Evolutionary conservation across 2,329 filamentous ascomycete genomes (phyloP).

Genomic region (Parascedosporium putredinis): DNA sequence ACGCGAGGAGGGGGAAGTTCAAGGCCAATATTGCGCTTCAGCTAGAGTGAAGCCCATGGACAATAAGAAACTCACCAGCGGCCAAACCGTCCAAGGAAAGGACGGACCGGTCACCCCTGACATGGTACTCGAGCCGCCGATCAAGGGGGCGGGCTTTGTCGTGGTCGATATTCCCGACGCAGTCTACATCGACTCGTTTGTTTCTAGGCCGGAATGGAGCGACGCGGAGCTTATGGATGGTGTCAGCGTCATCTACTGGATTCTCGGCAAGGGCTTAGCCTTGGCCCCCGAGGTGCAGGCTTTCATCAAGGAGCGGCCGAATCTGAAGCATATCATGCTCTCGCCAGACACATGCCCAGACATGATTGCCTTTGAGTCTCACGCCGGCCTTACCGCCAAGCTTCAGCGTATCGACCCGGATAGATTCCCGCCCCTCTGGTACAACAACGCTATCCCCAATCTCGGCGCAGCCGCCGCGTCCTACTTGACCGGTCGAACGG

Average conservation of each 20-base stretch:
- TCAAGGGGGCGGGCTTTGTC: conserved; percentile 63
- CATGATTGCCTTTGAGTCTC: conserved; percentile 58
- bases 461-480: conserved; percentile 12
- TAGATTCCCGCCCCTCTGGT: conserved; percentile 61
- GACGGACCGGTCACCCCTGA: conserved; percentile 70
- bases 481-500: conserved; percentile 31
- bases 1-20: conserved; percentile 73
- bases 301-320: conserved; percentile 55
- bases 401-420: conserved; percentile 63
- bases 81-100: conserved; percentile 50
- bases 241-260: conserved; percentile 67
- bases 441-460: conserved; percentile 40
- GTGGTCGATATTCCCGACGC: conserved; percentile 67
- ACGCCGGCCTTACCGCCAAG: conserved; percentile 55
- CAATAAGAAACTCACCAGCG: conserved; percentile 51
- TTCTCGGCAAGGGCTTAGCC: conserved; percentile 59
- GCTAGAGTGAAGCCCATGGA: conserved; percentile 51
- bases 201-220: conserved; percentile 64
- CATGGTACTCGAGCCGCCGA: conserved; percentile 66
- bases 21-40: conserved; percentile 51
- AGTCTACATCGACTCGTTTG: conserved; percentile 59
- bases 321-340: conserved; percentile 67
- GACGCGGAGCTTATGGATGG: conserved; percentile 54
- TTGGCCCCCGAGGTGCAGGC: conserved; percentile 50
- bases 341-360: conserved; percentile 67